Evolutionary conservation across 305 asterid genomes (phyloP).

Genomic region (Rubia tinctorum): DNA sequence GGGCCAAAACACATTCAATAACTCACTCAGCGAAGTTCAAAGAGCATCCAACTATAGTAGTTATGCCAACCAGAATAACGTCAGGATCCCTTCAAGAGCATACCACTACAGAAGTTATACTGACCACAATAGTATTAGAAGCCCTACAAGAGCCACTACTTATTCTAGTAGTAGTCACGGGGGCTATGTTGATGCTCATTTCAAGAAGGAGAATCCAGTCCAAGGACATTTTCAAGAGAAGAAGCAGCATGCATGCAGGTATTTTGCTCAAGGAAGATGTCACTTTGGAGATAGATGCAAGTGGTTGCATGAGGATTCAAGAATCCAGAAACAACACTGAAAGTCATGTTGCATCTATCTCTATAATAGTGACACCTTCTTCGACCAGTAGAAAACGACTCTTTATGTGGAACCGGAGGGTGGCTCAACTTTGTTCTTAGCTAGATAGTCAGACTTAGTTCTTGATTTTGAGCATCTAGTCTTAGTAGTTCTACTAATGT

Average conservation of each 20-base stretch:
- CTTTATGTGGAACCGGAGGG: not conserved
- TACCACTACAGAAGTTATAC: not conserved
- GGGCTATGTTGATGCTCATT: not conserved
- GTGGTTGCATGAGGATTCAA: conserved; percentile 36
- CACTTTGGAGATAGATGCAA: conserved; percentile 63
- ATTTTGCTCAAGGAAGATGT: conserved; percentile 62
- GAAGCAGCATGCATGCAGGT: conserved; percentile 37
- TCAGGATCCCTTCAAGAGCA: not conserved
- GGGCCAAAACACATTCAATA: not conserved
- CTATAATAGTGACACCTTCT: too few species aligned
- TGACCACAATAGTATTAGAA: not conserved
- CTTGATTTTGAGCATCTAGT: not conserved
- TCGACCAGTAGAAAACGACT: not conserved
- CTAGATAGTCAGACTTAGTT: not conserved
- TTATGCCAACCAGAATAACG: not conserved
- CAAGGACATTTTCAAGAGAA: conserved; percentile 23
- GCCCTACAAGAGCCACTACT: not conserved
- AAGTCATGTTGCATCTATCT: too few species aligned
- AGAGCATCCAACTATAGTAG: not conserved
- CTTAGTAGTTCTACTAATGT: not conserved
- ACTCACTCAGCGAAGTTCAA: not conserved
- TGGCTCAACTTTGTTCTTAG: not conserved
- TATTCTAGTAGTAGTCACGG: not conserved
- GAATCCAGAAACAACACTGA: conserved; percentile 4
- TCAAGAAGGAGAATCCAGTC: conserved; percentile 12